Conservation (phyloP, 805 yeast species). For the Kuraishia ogatae region DNA sequence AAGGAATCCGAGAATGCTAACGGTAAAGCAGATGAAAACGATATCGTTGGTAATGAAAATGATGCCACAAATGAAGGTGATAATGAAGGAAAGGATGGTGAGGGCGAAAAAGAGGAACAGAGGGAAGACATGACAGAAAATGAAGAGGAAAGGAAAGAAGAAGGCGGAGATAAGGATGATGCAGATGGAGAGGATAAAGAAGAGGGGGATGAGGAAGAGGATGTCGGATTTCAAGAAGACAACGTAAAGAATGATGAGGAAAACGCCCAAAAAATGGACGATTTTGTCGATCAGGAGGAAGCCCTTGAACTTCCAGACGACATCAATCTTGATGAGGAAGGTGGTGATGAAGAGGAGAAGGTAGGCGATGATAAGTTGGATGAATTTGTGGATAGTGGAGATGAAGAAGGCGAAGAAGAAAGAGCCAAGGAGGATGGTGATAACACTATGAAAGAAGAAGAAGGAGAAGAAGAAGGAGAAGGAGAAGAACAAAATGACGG, state of each 20-base stretch:
- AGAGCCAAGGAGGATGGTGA: conserved; percentile 11
- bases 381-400: conserved; percentile 21
- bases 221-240: conserved; percentile 30
- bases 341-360: conserved; percentile 34
- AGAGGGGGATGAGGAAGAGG: conserved; percentile 26
- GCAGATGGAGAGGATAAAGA: conserved; percentile 31
- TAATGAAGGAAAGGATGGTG: conserved; percentile 36
- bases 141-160: conserved; percentile 24
- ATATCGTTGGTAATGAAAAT: conserved; percentile 25
- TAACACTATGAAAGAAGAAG: conserved; percentile 6
- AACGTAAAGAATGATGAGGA: conserved; percentile 62
- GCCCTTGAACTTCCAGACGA: conserved; percentile 89
- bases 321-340: conserved; percentile 71
- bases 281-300: conserved; percentile 74
- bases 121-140: conserved; percentile 27
- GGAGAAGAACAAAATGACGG: conserved; percentile 3
- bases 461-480: conserved; percentile 2
- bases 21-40: conserved; percentile 19
- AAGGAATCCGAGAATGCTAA: conserved; percentile 57
- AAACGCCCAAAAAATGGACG: conserved; percentile 49
- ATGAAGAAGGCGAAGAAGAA: conserved; percentile 17
- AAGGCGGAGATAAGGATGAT: conserved; percentile 35
- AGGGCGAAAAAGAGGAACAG: conserved; percentile 39
- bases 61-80: conserved; percentile 27
- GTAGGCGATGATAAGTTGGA: conserved; percentile 29